Conservation (phyloP, 192 early-diverging fungal genomes). For the Fimicolochytrium jonesii region DNA sequence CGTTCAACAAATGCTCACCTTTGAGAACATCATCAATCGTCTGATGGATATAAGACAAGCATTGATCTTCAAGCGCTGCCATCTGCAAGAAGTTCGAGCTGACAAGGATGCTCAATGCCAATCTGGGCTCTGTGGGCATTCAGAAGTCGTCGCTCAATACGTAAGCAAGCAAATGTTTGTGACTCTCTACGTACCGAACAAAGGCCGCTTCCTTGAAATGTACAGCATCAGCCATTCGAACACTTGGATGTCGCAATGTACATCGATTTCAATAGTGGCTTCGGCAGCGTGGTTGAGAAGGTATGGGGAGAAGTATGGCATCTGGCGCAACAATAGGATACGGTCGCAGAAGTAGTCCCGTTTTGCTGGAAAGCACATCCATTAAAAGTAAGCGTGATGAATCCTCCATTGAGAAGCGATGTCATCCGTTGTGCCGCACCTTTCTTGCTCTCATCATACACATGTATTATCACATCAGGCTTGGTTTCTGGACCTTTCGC, state of each 20-base stretch:
- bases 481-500: no score
- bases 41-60: conserved; percentile 44
- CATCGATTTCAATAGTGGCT: conserved; percentile 47
- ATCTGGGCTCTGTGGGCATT: conserved; percentile 31
- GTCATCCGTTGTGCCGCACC: conserved; percentile 22
- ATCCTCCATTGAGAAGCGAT: neutral
- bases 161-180: neutral
- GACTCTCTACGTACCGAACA: conserved; percentile 27
- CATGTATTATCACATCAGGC: conserved; percentile 51
- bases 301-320: conserved; percentile 48
- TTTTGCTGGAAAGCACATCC: conserved; percentile 24
- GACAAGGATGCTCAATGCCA: conserved; percentile 46
- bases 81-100: conserved; percentile 53
- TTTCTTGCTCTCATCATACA: conserved; percentile 50
- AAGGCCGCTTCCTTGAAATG: conserved; percentile 33
- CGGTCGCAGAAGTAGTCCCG: conserved; percentile 50
- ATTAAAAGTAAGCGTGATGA: neutral
- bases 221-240: conserved; percentile 55
- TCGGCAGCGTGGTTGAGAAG: conserved; percentile 20
- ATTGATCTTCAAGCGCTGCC: conserved; percentile 39
- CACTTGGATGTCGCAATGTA: conserved; percentile 55
- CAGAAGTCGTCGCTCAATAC: no score
- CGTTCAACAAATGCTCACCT: conserved; percentile 18
- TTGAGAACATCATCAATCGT: conserved; percentile 44
- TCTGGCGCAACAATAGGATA: conserved; percentile 37